Evolutionary conservation across 1,284 basidiomycete species (phyloP), one percentile per base, ranked within the genome.

Genomic region (Apiotrichum gamsii): DNA sequence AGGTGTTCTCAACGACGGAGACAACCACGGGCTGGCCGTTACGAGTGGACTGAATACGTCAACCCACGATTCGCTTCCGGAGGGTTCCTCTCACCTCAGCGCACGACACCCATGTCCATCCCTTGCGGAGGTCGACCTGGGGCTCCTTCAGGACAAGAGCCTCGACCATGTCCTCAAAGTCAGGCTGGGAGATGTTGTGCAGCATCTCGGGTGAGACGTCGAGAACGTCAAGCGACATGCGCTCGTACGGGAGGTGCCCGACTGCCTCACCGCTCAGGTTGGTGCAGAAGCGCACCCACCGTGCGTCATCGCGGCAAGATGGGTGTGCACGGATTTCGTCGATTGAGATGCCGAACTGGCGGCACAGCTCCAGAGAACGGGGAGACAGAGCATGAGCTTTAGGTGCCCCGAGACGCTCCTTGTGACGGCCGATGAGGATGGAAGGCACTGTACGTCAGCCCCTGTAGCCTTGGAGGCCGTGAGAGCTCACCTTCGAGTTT

Each of bases 141-240:
- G 41, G 35, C 30, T 52, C 47, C 13, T 34, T 25, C 37, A 49
- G 37, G 20, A 59, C 21, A 24, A 48, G 31, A 15, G 41, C 30
- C 24, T 40, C 39, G 15, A 59, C 41, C 15, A 52, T 31, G 8
- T 28, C 49, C 44, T 59, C 54, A 15, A 59, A 45, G 39, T 59
- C 57, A 20, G 57, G 57, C 38, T 59, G 57, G 5, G 57, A 39
- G 6, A 59, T 53, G 24, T 59, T 59, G 49, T 59, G 57, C 28
- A 56, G 40, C 33, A 59, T 59, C 54, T 58, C 57, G 13, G 57
- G 53, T 10, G 49, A 48, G 30, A 42, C 37, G 23, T 51, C 45
- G 28, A 58, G 41, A 21, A 51, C 46, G 28, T 56, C 54, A 10
- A 47, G 31, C 5, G 33, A 35, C 45, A 58, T 52, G 24, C 51